A percentile compares a stretch with the other conserved stretches of the same genome.
phyloP scores from a whole-genome alignment of 2,329 filamentous ascomycete species.

The Colletotrichum sp. region DNA sequence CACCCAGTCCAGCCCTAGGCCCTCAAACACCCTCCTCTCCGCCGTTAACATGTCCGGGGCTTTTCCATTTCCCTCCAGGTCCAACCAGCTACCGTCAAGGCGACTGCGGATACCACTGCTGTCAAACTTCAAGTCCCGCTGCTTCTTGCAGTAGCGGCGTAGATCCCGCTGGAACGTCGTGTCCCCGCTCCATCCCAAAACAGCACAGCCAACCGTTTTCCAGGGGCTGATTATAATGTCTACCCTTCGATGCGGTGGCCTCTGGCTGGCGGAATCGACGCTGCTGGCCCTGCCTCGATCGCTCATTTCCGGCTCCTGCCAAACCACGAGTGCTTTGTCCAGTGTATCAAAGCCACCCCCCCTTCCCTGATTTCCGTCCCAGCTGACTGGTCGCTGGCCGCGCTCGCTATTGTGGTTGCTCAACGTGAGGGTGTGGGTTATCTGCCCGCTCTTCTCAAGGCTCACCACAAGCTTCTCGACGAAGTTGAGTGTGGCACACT shows the following conservation, averaged over 20 bases:
- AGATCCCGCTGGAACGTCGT: constrained; percentile 91
- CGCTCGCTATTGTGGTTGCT: constrained; percentile 74
- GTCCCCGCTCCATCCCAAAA: constrained; percentile 87
- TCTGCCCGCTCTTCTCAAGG: constrained; percentile 71
- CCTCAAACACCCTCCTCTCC: constrained; percentile 81
- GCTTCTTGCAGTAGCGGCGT: constrained; percentile 76
- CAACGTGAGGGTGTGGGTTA: constrained; percentile 82
- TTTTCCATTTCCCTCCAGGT: constrained; percentile 65
- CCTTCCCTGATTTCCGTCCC: constrained; percentile 48
- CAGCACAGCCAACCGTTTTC: constrained; percentile 86
- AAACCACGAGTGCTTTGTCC: constrained; percentile 92
- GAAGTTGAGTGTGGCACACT: constrained; percentile 71
- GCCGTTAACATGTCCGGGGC: constrained; percentile 73
- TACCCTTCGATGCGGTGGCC: constrained; percentile 75
- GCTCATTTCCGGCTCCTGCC: constrained; percentile 69
- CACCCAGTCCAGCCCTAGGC: constrained; percentile 72
- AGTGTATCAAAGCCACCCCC: constrained; percentile 81
- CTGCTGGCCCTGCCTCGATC: not conserved
- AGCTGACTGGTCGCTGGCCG: constrained; percentile 65
- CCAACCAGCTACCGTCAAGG: constrained; percentile 69
- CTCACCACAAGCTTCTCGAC: constrained; percentile 72
- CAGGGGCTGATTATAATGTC: constrained; percentile 93
- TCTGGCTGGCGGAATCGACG: not conserved
- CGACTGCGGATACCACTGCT: constrained; percentile 82
- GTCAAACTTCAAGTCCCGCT: constrained; percentile 83